A percentile compares a stretch with the other conserved stretches of the same genome.
These are phyloP conservation scores for Fusarium mangiferae DNA, from an alignment of 2,329 filamentous ascomycete species.

Conservation along the genomic window DNA sequence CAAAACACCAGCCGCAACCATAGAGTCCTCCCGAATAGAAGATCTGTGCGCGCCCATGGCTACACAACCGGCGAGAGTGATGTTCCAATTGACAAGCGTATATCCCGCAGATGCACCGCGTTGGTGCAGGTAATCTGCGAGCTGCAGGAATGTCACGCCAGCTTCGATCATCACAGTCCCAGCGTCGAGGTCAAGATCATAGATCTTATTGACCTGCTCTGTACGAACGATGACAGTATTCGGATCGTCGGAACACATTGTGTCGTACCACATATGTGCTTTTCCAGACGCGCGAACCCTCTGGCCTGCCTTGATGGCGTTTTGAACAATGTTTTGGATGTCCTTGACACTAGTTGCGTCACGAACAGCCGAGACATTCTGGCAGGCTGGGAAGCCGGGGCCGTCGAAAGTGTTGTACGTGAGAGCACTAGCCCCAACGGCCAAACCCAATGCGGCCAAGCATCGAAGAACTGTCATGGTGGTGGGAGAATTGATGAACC, in stretches of 20 bases:
- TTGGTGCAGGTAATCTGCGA: neutral
- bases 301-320: neutral
- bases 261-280: constrained; percentile 16
- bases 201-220: neutral
- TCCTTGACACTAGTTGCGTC: constrained; percentile 4
- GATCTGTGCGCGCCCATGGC: neutral
- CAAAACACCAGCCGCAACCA: constrained; percentile 1
- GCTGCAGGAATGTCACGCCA: neutral
- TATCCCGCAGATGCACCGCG: neutral
- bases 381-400: neutral
- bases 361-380: neutral
- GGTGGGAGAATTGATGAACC: neutral
- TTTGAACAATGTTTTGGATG: neutral
- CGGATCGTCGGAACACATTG: constrained; percentile 1
- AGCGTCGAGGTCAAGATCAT: neutral
- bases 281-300: neutral
- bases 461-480: neutral
- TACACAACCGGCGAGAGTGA: neutral
- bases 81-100: constrained; percentile 10
- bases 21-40: neutral
- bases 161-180: constrained; percentile 9
- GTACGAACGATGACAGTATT: constrained; percentile 1
- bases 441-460: neutral
- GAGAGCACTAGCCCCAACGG: neutral
- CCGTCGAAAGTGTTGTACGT: constrained; percentile 11